Evolutionary conservation across 768 basidiomycete species (phyloP), one percentile per base, ranked within the genome.

Genomic region (Tulasnella sp.): DNA sequence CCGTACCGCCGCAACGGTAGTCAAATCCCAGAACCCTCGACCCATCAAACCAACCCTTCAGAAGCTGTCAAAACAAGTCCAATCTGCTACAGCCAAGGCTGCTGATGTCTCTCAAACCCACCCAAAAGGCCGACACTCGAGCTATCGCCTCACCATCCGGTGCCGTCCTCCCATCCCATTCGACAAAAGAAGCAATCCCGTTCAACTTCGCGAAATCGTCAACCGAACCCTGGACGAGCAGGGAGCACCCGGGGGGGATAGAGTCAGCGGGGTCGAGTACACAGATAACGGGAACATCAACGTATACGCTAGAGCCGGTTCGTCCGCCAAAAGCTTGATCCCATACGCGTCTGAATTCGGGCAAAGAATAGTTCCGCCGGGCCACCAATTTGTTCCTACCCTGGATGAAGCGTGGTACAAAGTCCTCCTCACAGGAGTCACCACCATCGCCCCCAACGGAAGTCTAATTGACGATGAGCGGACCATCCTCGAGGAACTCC

Each of bases 401-500:
- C 20, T 73, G 14, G 72, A 73, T 22, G 34, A 37, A 34, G 34
- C 72, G 22, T 73, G 72, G 72, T 42, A 73, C 72, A 73, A 73
- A 18, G 72, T 73, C 20, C 72, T 37, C 34, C 16, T n/a, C 12
- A 73, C 34, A 5, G 48, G 48, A 50, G 48, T 50, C 48, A 50
- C 12, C 22, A 50, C 48, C 5, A 50, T 50, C 48, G 48, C 48
- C 48, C 48, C 48, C 18, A 50, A 50, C 48, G 48, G 48, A 20
- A 20, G 5, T 6, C 1, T 50, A 50, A 50, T 50, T 20, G 22
- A 50, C 22, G 18, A 50, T 22, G 22, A 50, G 12, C 48, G 48
- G 16, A 16, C 16, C 22, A 50, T 50, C 48, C 48, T 50, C 18
- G 22, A 50, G 5, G 22, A 50, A 16, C 48, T 50, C 48, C 48